Base-by-base conservation (phyloP, 2,329 filamentous ascomycete species). In the Colletotrichum coccodes region DNA sequence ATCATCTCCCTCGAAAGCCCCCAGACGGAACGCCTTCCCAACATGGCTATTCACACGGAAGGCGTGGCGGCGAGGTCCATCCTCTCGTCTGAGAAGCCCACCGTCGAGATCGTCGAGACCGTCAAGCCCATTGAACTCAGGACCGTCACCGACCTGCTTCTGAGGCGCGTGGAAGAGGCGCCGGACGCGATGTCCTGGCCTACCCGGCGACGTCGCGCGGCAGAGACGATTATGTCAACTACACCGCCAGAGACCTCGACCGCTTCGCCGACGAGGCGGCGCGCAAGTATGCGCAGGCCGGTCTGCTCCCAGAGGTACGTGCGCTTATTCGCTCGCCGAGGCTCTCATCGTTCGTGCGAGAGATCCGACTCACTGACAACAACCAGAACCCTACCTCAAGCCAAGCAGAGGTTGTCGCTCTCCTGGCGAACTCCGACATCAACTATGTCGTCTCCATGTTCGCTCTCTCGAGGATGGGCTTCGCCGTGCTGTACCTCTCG, bases 371-470 rank as follows among this genome's bases (percentile, higher is more conserved):
- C 5, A 36, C 54, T 62, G 14, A 62, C 23, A 12, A 42, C n/a
- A 8, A 8, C 2, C 6, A 72, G 68, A 58, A 60, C 42, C 63
- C 61, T 12, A 42, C 21, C 16, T 58, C 54, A 7, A 73, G 76
- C 26, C 72, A 75, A 23, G 75, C 77, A 30, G 72, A 73, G n/a
- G 82, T 85, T 1, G 77, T 87, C 44, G 83, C 81, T 2, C 73
- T 88, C 23, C 75, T 88, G 16, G 84, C 82, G 2, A 76, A 81
- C 8, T 87, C 85, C 0, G 83, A 83, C 65, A 77, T 89, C 30
- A 83, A 86, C 64, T 86, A 86, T 64, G 78, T 88, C 42, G 78
- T 87, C 28, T 82, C 84, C n/a, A 77, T 87, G 12, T 80, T 88
- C 36, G 86, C 85, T 5, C 73, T 90, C 38, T 82, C 81, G 28